Conservation (phyloP, 2,329 filamentous ascomycete genomes). For the Hymenotorrendiella dingleyae region DNA sequence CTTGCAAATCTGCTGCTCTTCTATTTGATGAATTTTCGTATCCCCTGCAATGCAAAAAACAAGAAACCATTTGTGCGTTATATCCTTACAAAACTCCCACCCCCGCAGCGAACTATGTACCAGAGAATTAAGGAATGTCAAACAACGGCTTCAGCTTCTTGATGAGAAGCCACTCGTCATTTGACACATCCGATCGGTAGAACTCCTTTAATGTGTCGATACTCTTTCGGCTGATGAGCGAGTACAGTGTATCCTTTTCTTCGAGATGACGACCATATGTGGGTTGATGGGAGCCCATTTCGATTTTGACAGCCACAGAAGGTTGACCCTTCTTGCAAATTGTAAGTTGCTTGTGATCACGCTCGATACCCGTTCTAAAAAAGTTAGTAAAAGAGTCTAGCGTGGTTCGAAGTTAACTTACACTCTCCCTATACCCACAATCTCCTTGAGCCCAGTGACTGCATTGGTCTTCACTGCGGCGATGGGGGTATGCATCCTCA, state of each 20-base stretch:
- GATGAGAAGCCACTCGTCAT: conserved; percentile 92
- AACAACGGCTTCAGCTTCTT: conserved; percentile 94
- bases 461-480: conserved; percentile 79
- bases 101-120: not conserved
- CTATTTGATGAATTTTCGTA: not conserved
- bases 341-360: conserved; percentile 91
- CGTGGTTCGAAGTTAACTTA: conserved; percentile 19
- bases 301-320: conserved; percentile 97
- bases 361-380: conserved; percentile 82
- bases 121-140: conserved; percentile 53
- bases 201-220: conserved; percentile 97
- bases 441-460: conserved; percentile 73
- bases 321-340: conserved; percentile 95
- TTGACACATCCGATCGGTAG: conserved; percentile 79
- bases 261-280: conserved; percentile 93
- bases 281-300: conserved; percentile 86
- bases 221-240: conserved; percentile 74
- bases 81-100: not conserved
- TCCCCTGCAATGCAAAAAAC: not conserved
- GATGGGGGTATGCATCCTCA: conserved; percentile 84
- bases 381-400: conserved; percentile 19
- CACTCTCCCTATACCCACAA: conserved; percentile 83
- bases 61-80: not conserved
- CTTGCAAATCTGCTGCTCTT: not conserved
- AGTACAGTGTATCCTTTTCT: conserved; percentile 84